phyloP scores from a whole-genome alignment of 192 early-diverging fungal species.

The Thoreauomyces humboldtii region DNA sequence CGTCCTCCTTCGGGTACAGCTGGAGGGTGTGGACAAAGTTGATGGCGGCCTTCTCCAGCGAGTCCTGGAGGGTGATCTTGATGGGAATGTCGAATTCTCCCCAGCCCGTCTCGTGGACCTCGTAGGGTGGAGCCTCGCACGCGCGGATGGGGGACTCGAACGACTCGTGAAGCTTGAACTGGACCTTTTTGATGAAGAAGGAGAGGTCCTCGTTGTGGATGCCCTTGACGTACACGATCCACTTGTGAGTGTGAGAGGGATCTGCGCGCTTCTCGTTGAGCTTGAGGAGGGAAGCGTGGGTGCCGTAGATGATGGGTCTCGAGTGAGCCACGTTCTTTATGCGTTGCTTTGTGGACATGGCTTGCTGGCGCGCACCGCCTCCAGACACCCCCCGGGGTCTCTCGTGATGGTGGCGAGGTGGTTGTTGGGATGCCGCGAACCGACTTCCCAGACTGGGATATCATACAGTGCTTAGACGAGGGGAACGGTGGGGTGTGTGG shows the following conservation, averaged over 20 bases:
- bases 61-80: slow-evolving; percentile 80
- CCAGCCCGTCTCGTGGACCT: slow-evolving; percentile 96
- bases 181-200: slow-evolving; percentile 82
- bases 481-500: too few species aligned
- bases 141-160: slow-evolving; percentile 72
- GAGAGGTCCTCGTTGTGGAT: slow-evolving; percentile 84
- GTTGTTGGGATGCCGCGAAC: too few species aligned
- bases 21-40: slow-evolving; percentile 86
- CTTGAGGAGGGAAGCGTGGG: slow-evolving; percentile 67
- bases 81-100: slow-evolving; percentile 98
- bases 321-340: slow-evolving; percentile 11
- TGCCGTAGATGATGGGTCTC: slow-evolving; percentile 83
- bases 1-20: slow-evolving; percentile 84
- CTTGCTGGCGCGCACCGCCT: too few species aligned
- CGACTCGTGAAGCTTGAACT: slow-evolving; percentile 94
- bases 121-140: slow-evolving; percentile 82
- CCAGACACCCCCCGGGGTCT: too few species aligned
- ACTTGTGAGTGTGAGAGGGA: slow-evolving; percentile 91
- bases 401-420: too few species aligned
- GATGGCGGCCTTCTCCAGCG: slow-evolving; percentile 66
- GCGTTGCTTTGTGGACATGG: neutral
- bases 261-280: slow-evolving; percentile 47
- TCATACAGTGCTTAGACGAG: too few species aligned
- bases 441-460: too few species aligned
- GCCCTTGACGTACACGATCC: slow-evolving; percentile 87